A percentile compares a stretch with the other conserved stretches of the same genome.
phyloP scores from a whole-genome alignment of 495 filamentous ascomycete species.

The Podospora australis region DNA sequence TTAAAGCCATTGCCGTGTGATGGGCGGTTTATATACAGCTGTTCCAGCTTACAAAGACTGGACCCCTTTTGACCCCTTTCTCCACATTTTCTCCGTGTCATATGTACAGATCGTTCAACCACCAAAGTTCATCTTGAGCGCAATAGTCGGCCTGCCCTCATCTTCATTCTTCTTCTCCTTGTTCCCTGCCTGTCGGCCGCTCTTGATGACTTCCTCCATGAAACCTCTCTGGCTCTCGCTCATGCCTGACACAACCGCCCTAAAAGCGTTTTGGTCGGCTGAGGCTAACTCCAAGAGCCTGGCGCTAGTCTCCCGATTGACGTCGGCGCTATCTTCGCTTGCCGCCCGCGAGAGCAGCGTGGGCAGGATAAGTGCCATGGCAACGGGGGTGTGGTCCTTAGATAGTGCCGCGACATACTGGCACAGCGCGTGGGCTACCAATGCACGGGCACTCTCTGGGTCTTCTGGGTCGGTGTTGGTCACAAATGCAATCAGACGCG shows the following conservation, averaged over 20 bases:
- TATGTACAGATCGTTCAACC: no score
- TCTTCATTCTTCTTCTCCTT: constrained; percentile 25
- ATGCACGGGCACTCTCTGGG: constrained; percentile 61
- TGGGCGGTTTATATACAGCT: no score
- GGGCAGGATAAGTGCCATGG: constrained; percentile 69
- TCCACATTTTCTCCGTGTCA: no score
- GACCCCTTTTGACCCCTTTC: no score
- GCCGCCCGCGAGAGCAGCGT: constrained; percentile 68
- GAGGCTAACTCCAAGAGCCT: constrained; percentile 77
- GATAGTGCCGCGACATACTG: constrained; percentile 54
- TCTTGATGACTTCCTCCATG: constrained; percentile 76
- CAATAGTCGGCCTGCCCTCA: constrained; percentile 74
- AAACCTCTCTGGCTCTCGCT: constrained; percentile 62
- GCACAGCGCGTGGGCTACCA: constrained; percentile 67
- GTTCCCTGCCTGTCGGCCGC: constrained; percentile 36
- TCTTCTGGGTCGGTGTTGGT: constrained; percentile 60
- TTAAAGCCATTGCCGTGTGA: no score
- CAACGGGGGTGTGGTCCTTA: constrained; percentile 47
- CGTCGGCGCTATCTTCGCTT: constrained; percentile 36
- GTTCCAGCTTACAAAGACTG: no score
- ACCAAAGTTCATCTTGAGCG: constrained; percentile 87
- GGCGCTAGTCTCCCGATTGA: constrained; percentile 66
- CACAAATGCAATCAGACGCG: constrained; percentile 69
- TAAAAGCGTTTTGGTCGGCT: constrained; percentile 64
- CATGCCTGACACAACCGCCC: constrained; percentile 66